Percentiles rank a stretch among this genome's conserved stretches.
Evolutionary conservation across 2,329 filamentous ascomycete genomes (phyloP).

Genomic region (Aspergillus aculeatinus): DNA sequence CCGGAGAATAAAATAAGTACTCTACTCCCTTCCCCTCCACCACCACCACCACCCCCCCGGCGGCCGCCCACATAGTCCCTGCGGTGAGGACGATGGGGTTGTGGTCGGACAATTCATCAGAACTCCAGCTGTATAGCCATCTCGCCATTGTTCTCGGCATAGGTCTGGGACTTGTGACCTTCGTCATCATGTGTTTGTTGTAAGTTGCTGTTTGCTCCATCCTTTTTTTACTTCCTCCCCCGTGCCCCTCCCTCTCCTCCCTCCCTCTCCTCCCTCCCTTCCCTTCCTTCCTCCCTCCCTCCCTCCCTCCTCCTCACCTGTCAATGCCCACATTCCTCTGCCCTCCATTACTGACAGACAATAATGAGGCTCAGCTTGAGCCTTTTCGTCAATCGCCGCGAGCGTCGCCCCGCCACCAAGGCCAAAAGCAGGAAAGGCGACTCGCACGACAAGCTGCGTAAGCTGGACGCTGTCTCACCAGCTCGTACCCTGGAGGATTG

Average conservation of each 20-base stretch:
- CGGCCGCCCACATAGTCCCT: constrained; percentile 9
- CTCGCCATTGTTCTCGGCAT: constrained; percentile 35
- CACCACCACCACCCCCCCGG: too few species aligned
- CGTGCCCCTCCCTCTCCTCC: neutral
- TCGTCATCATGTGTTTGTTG: constrained; percentile 35
- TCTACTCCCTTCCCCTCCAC: neutral
- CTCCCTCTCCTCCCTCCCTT: neutral
- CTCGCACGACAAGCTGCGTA: constrained; percentile 33
- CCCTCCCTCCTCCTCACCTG: too few species aligned
- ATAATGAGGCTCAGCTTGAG: constrained; percentile 21
- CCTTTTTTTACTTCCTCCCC: constrained; percentile 1
- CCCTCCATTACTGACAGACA: neutral
- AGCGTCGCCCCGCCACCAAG: constrained; percentile 18
- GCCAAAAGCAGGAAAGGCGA: constrained; percentile 21
- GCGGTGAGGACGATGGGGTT: constrained; percentile 16
- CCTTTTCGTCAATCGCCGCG: constrained; percentile 35
- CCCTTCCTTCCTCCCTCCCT: neutral
- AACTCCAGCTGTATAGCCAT: constrained; percentile 25
- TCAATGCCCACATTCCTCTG: neutral
- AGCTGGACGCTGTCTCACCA: constrained; percentile 37
- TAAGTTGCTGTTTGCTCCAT: constrained; percentile 18
- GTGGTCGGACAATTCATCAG: constrained; percentile 19
- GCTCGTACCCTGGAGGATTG: constrained; percentile 39
- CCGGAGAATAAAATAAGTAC: too few species aligned
- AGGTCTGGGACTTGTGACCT: constrained; percentile 31